These are phyloP conservation scores for Chaetomium globosum DNA, from an alignment of 2,329 filamentous ascomycete genomes.

Conservation along the genomic window DNA sequence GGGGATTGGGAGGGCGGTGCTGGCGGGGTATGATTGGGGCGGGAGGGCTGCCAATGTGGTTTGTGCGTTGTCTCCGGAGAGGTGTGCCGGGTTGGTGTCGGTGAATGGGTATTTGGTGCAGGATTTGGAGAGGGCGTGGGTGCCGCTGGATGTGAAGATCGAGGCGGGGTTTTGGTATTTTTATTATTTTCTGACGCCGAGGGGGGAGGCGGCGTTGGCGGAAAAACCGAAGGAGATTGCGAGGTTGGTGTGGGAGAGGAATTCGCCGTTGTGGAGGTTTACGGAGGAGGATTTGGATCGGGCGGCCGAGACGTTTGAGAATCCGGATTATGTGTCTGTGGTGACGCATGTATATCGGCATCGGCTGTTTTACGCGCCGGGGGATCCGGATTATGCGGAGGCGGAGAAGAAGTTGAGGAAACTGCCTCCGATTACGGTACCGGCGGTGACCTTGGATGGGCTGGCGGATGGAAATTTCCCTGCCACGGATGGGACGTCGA, in stretches of 20 bases:
- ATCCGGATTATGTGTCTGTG: slow-evolving; percentile 11
- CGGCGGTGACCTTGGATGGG: slow-evolving; percentile 15
- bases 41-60: slow-evolving; percentile 3
- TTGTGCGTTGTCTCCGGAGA: not conserved
- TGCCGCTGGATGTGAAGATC: slow-evolving; percentile 12
- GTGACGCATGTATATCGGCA: slow-evolving; percentile 11
- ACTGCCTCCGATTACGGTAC: slow-evolving; percentile 6
- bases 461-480: slow-evolving; percentile 12
- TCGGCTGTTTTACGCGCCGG: slow-evolving; percentile 7
- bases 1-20: not conserved
- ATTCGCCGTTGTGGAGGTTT: slow-evolving; percentile 9
- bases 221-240: slow-evolving; percentile 6
- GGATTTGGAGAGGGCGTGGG: slow-evolving; percentile 9
- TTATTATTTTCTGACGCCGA: slow-evolving; percentile 15
- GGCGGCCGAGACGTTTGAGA: slow-evolving; percentile 10
- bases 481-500: slow-evolving; percentile 3
- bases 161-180: slow-evolving; percentile 19
- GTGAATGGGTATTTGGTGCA: slow-evolving; percentile 14
- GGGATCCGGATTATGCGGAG: slow-evolving; percentile 8
- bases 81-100: slow-evolving; percentile 7
- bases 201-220: slow-evolving; percentile 15
- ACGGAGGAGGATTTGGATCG: slow-evolving; percentile 2
- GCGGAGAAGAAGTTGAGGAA: slow-evolving; percentile 7
- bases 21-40: slow-evolving; percentile 13
- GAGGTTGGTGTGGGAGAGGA: slow-evolving; percentile 4